Percentiles rank a stretch among this genome's conserved stretches.
Conservation (phyloP, 257 asterid species). For the Capsicum chinense region DNA sequence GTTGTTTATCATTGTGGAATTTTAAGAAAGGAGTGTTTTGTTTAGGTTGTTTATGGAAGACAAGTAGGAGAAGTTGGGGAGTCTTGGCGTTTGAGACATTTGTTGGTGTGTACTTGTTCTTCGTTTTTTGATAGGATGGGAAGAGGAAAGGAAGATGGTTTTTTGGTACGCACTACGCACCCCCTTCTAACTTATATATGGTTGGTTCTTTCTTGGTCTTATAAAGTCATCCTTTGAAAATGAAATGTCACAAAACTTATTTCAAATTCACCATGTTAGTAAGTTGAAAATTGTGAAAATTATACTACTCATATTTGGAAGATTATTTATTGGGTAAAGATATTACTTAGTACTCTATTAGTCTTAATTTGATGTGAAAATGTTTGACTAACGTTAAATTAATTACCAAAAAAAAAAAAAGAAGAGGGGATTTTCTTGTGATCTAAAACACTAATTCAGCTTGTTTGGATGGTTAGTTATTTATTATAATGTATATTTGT, state of each 20-base stretch:
- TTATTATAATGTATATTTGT: no score
- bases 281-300: neutral
- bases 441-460: no score
- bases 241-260: neutral
- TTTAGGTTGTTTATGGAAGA: neutral
- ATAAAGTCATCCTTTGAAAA: slow-evolving; percentile 12
- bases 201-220: neutral
- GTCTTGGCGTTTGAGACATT: slow-evolving; percentile 29
- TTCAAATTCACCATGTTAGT: neutral
- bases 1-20: slow-evolving; percentile 32
- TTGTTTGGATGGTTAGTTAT: neutral
- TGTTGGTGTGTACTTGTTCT: slow-evolving; percentile 7
- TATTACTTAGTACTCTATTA: neutral
- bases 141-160: slow-evolving; percentile 26
- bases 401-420: no score
- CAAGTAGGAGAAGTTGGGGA: slow-evolving; percentile 6
- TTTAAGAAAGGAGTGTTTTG: slow-evolving; percentile 8
- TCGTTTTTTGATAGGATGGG: slow-evolving; percentile 19
- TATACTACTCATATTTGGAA: neutral
- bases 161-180: neutral
- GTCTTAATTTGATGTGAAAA: neutral
- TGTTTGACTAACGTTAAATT: neutral
- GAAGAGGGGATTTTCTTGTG: no score
- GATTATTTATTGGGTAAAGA: neutral
- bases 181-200: neutral